Evolutionary conservation across 2,329 filamentous ascomycete genomes (phyloP).

Genomic region (Aspergillus sp.): DNA sequence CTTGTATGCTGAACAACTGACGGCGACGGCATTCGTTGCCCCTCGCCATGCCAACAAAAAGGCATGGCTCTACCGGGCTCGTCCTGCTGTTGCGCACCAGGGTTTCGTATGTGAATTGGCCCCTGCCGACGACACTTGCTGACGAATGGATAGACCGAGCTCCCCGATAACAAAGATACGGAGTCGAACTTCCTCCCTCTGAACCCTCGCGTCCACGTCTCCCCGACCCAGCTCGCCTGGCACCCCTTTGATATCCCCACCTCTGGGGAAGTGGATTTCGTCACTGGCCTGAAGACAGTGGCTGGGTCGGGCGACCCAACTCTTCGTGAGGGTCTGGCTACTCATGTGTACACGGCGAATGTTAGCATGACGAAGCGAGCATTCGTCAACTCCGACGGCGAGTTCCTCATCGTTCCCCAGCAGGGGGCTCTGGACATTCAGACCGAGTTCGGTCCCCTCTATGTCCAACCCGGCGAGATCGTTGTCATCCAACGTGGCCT

Average conservation of each 20-base stretch:
- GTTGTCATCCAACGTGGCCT: slow-evolving; percentile 65
- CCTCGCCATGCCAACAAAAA: slow-evolving; percentile 57
- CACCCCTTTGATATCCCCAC: slow-evolving; percentile 54
- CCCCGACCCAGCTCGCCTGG: slow-evolving; percentile 57
- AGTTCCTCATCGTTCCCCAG: slow-evolving; percentile 64
- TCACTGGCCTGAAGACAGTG: slow-evolving; percentile 53
- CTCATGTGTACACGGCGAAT: slow-evolving; percentile 55
- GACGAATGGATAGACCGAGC: slow-evolving; percentile 39
- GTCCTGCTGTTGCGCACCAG: slow-evolving; percentile 55
- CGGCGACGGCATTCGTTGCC: slow-evolving; percentile 59
- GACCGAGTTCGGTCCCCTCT: slow-evolving; percentile 63
- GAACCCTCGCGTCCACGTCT: slow-evolving; percentile 55
- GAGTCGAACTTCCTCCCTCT: slow-evolving; percentile 35
- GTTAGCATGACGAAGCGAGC: slow-evolving; percentile 56
- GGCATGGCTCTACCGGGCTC: slow-evolving; percentile 57
- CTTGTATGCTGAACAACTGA: slow-evolving; percentile 46
- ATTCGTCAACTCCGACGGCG: slow-evolving; percentile 63
- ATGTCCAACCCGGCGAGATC: slow-evolving; percentile 67
- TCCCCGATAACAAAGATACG: slow-evolving; percentile 39
- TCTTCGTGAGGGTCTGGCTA: slow-evolving; percentile 55
- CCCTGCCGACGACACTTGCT: no score
- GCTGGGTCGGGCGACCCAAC: slow-evolving; percentile 57
- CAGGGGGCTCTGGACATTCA: slow-evolving; percentile 65
- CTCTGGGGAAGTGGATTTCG: slow-evolving; percentile 52
- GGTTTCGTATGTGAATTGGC: slow-evolving; percentile 41